These are phyloP conservation scores for Myriosclerotinia curreyana DNA, from an alignment of 2,329 filamentous ascomycete species.

Conservation along the genomic window DNA sequence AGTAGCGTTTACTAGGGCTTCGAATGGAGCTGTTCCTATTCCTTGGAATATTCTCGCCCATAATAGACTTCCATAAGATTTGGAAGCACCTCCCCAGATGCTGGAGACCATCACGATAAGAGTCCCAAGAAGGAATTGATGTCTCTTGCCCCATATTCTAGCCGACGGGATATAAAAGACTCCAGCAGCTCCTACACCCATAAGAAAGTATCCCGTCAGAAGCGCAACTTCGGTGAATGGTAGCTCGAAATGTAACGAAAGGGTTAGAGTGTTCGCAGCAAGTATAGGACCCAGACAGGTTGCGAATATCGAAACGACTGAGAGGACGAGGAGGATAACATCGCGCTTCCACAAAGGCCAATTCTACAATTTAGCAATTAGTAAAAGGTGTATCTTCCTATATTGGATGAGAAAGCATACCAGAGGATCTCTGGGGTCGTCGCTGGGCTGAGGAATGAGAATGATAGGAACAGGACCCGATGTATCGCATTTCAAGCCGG, in stretches of 20 bases:
- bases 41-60: conserved; percentile 83
- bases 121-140: conserved; percentile 77
- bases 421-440: conserved; percentile 87
- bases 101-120: conserved; percentile 70
- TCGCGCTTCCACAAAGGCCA: conserved; percentile 89
- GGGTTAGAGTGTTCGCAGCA: conserved; percentile 79
- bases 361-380: conserved; percentile 48
- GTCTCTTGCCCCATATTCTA: conserved; percentile 88
- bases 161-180: conserved; percentile 85
- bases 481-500: conserved; percentile 67
- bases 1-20: conserved; percentile 82
- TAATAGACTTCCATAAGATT: conserved; percentile 68
- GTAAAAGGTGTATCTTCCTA: conserved; percentile 20
- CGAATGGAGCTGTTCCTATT: conserved; percentile 81
- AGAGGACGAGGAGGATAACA: conserved; percentile 73
- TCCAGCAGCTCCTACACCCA: conserved; percentile 77
- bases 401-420: conserved; percentile 42
- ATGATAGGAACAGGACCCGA: conserved; percentile 68
- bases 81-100: conserved; percentile 69
- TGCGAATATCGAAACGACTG: conserved; percentile 76
- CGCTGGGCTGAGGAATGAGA: conserved; percentile 84
- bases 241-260: conserved; percentile 63
- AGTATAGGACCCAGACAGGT: conserved; percentile 82
- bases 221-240: conserved; percentile 75
- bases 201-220: conserved; percentile 81